Evolutionary conservation across 352 stramenopile genomes (phyloP).

Genomic region (Pythium oligandrum): DNA sequence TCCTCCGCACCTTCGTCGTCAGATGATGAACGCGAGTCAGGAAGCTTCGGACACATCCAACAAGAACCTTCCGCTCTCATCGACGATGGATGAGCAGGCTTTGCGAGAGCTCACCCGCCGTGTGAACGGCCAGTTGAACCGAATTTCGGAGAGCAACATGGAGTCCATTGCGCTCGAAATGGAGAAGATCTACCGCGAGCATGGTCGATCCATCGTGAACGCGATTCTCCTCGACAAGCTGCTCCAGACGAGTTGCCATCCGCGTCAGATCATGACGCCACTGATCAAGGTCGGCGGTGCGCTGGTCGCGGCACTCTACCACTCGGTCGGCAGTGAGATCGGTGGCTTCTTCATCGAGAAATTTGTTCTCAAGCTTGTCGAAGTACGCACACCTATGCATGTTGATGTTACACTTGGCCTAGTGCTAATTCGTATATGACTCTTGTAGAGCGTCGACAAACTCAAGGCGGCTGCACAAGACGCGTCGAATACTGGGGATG

Average conservation of each 20-base stretch:
- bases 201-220: slow-evolving; percentile 69
- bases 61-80: slow-evolving; percentile 19
- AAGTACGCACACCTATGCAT: slow-evolving; percentile 2
- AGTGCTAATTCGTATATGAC: no score
- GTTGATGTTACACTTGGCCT: no score
- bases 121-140: slow-evolving; percentile 89
- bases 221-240: slow-evolving; percentile 67
- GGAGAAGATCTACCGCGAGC: slow-evolving; percentile 75
- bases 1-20: slow-evolving; percentile 80
- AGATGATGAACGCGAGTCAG: slow-evolving; percentile 42
- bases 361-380: slow-evolving; percentile 51
- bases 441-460: slow-evolving; percentile 15
- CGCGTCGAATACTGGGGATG: slow-evolving; percentile 22
- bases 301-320: slow-evolving; percentile 66
- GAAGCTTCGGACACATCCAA: slow-evolving; percentile 14
- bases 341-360: slow-evolving; percentile 83
- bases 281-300: slow-evolving; percentile 74
- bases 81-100: slow-evolving; percentile 67
- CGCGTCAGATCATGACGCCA: slow-evolving; percentile 67
- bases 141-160: slow-evolving; percentile 90
- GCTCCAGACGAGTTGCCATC: slow-evolving; percentile 53
- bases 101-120: slow-evolving; percentile 64
- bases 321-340: slow-evolving; percentile 72
- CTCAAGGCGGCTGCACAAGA: slow-evolving; percentile 10
- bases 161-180: slow-evolving; percentile 81